phyloP scores from a whole-genome alignment of 257 asterid genomes.

The Plantago ovata region DNA sequence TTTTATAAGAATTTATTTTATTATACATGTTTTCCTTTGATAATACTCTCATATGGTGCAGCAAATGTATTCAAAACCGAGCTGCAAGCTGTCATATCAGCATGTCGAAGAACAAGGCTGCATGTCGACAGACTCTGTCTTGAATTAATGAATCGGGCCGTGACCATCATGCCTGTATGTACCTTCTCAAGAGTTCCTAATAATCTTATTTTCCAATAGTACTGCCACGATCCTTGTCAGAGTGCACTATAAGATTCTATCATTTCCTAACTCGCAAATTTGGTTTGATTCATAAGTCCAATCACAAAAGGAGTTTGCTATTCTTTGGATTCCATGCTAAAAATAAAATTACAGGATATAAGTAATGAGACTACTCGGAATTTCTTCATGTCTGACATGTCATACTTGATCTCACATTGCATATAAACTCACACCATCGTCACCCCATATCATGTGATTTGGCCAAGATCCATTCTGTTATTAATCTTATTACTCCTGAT shows the following conservation, averaged over 20 bases:
- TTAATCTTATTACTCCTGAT: constrained; percentile 6
- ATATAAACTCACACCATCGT: no score
- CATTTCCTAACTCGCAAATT: no score
- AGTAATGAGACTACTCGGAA: no score
- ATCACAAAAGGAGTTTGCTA: no score
- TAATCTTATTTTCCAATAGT: neutral
- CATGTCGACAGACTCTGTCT: constrained; percentile 55
- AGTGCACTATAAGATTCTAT: no score
- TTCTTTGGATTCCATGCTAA: no score
- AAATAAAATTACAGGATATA: no score
- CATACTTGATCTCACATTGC: no score
- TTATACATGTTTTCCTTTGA: constrained; percentile 14
- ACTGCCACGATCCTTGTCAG: no score
- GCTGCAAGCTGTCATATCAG: constrained; percentile 63
- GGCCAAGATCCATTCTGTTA: neutral
- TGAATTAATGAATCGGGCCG: constrained; percentile 47
- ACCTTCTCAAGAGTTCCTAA: constrained; percentile 10
- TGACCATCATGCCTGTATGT: constrained; percentile 67
- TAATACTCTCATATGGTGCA: constrained; percentile 15
- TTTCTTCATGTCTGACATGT: no score
- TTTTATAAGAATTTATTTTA: neutral
- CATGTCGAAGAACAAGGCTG: constrained; percentile 66
- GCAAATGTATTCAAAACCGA: constrained; percentile 67
- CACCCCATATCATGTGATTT: no score
- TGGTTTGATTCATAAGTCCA: no score